Conservation (phyloP, 2,329 filamentous ascomycete genomes). For the Aspergillus vadensis region DNA sequence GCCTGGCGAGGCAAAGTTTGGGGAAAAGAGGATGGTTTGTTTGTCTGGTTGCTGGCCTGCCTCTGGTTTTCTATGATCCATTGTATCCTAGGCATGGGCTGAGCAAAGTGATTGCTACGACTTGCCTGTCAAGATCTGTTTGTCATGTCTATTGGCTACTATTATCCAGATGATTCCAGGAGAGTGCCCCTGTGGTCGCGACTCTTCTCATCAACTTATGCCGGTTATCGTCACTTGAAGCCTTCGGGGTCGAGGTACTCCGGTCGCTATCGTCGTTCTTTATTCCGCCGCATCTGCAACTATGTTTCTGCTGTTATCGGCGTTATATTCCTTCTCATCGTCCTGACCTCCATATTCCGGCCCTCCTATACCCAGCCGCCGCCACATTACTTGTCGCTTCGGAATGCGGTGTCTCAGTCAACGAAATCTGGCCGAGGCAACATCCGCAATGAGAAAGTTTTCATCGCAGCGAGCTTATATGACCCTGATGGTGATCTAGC, state of each 20-base stretch:
- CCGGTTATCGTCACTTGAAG: conserved; percentile 36
- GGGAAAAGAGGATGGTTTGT: neutral
- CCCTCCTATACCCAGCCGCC: conserved; percentile 61
- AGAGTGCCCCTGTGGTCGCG: conserved; percentile 36
- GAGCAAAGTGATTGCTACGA: conserved; percentile 5
- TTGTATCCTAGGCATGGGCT: conserved; percentile 19
- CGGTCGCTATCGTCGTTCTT: conserved; percentile 31
- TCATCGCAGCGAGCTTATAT: conserved; percentile 71
- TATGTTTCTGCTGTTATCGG: conserved; percentile 30
- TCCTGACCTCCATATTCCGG: conserved; percentile 52
- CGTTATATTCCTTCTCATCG: conserved; percentile 19
- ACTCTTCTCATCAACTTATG: conserved; percentile 31
- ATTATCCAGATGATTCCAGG: conserved; percentile 47
- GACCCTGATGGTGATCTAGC: conserved; percentile 64
- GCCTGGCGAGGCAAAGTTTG: neutral
- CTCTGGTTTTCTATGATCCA: neutral
- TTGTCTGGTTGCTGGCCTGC: conserved; percentile 1
- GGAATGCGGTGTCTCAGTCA: conserved; percentile 33
- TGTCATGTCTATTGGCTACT: conserved; percentile 41
- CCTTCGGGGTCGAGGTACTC: conserved; percentile 27
- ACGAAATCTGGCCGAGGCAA: conserved; percentile 51
- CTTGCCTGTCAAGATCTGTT: conserved; percentile 17
- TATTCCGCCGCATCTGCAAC: conserved; percentile 35
- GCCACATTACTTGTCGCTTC: conserved; percentile 51
- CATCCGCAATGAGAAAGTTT: conserved; percentile 65